A percentile compares a stretch with the other conserved stretches of the same genome.
Conservation (phyloP, 768 basidiomycete species). For the Amanita inopinata region DNA sequence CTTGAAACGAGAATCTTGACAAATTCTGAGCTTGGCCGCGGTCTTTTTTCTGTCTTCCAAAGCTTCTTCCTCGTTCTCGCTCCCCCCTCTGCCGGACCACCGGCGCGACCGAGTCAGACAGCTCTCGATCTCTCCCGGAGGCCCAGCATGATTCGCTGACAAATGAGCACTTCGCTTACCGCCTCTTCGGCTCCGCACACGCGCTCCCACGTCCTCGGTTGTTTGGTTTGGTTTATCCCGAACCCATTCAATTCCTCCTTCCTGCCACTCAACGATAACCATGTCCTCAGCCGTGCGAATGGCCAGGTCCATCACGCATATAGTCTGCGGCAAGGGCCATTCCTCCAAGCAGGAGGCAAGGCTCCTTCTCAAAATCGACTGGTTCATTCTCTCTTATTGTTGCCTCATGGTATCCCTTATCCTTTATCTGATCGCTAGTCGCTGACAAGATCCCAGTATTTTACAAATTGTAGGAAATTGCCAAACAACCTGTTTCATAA, state of each 20-base stretch:
- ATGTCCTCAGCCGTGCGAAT: conserved; percentile 10
- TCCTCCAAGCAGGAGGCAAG: conserved; percentile 33
- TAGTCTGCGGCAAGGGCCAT: conserved; percentile 28
- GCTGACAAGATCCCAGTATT: conserved; percentile 34
- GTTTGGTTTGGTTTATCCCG: no score
- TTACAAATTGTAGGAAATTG: conserved; percentile 44
- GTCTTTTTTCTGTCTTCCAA: no score
- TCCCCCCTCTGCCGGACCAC: no score
- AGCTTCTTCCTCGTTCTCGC: no score
- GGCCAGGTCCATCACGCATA: conserved; percentile 11
- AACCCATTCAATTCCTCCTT: background rate
- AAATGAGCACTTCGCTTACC: no score
- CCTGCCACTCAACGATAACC: no score
- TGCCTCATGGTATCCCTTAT: conserved; percentile 47
- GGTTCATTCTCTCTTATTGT: conserved; percentile 62
- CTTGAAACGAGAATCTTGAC: background rate
- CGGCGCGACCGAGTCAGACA: no score
- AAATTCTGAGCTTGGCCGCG: no score
- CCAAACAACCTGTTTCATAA: background rate
- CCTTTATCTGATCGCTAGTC: conserved; percentile 5
- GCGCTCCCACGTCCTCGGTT: no score
- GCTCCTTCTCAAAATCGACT: conserved; percentile 52
- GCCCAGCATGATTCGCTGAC: no score
- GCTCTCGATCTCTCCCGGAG: no score
- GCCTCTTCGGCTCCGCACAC: no score